Base-by-base conservation (phyloP, 2,329 filamentous ascomycete species). In the Exophiala spinifera region DNA sequence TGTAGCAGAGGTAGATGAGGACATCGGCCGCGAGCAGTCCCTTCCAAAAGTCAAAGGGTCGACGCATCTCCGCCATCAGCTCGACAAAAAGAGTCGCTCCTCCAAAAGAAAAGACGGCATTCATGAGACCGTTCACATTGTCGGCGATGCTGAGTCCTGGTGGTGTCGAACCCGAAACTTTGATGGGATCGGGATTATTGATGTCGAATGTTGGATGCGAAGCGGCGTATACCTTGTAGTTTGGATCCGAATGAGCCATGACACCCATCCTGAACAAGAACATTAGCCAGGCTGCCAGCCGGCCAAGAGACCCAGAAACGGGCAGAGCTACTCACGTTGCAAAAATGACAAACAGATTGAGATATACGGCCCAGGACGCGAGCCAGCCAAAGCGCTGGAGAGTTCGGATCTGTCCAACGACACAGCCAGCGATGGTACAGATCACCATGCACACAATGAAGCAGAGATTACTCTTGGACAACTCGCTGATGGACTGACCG, bases 51-150 rank as follows among this genome's bases (percentile, higher is more conserved):
- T 79, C 76, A 51, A 66, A 69, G 8, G 77, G 76, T 14, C 72
- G 69, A 23, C 71, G 69, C 76, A 79, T 79, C 57, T 79, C 77
- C 10, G 80, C 74, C 69, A 84, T 73, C 60, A 84, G 78, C 49
- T 82, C 79, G 25, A 76, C 74, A 64, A 83, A 84, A 6, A 84
- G 68, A 65, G 80, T 76, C 2, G 78, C 78, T 3, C 82, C 81
- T n/a, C 79, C 79, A 57, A 83, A 84, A 0, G 79, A 76, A 49
- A 78, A 80, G 4, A 84, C 80, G 8, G 74, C 77, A 44, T 79
- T 76, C 64, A 79, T 76, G 36, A 79, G 67, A n/a, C 78, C 78
- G 53, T 77, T 78, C 51, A 81, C 66, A 3, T 74, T 73, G 23
- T 71, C 76, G 15, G 69, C 65, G 43, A 81, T 74, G 13, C 73